Conservation (phyloP, 495 filamentous ascomycete species). For the Daldinia loculata region DNA sequence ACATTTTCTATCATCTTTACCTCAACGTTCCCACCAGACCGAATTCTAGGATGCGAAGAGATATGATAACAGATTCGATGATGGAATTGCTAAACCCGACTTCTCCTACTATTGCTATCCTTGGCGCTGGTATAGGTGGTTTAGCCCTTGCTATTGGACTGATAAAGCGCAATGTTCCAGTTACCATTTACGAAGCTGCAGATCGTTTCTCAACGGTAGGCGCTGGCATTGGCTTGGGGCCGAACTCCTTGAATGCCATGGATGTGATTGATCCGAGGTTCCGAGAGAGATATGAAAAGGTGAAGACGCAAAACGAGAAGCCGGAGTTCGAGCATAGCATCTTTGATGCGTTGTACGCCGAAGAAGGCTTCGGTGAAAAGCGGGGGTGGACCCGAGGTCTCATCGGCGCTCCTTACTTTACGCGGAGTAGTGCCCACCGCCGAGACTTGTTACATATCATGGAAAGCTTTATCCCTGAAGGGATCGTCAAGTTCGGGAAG, state of each 20-base stretch:
- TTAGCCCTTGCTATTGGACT: slow-evolving; percentile 58
- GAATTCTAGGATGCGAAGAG: neutral
- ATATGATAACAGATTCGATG: neutral
- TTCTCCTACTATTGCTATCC: slow-evolving; percentile 50
- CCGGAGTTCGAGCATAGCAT: slow-evolving; percentile 36
- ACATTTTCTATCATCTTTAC: neutral
- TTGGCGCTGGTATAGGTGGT: slow-evolving; percentile 62
- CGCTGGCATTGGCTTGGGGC: slow-evolving; percentile 57
- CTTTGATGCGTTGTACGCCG: slow-evolving; percentile 39
- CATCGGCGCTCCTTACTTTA: slow-evolving; percentile 41
- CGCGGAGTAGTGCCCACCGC: slow-evolving; percentile 39
- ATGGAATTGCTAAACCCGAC: slow-evolving; percentile 3
- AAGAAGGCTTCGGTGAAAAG: slow-evolving; percentile 37
- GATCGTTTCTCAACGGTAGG: slow-evolving; percentile 55
- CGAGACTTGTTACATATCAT: slow-evolving; percentile 41
- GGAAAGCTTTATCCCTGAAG: slow-evolving; percentile 45
- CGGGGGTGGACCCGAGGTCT: slow-evolving; percentile 40
- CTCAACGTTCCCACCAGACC: neutral
- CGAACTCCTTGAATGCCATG: slow-evolving; percentile 57
- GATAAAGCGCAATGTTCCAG: slow-evolving; percentile 52
- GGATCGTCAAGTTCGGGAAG: slow-evolving; percentile 43
- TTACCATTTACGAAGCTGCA: slow-evolving; percentile 59
- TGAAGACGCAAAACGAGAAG: slow-evolving; percentile 39
- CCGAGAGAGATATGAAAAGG: slow-evolving; percentile 30
- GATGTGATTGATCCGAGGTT: slow-evolving; percentile 53